phyloP scores from a whole-genome alignment of 805 yeast species.

The Maudiozyma pseudohumilis region DNA sequence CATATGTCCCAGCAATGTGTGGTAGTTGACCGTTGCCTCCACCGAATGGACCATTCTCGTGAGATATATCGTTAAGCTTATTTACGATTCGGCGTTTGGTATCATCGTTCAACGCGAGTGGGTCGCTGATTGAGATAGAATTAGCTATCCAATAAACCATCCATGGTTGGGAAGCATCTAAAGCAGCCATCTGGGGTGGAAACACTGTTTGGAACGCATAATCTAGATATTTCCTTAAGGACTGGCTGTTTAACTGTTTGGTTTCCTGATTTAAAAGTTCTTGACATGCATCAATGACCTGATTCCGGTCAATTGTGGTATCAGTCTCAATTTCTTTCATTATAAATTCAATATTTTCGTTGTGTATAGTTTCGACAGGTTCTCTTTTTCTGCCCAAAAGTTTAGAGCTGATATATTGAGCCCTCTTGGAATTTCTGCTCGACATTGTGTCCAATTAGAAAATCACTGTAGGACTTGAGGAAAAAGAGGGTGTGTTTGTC shows the following conservation, averaged over 20 bases:
- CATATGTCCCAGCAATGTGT: constrained; percentile 79
- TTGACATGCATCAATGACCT: constrained; percentile 16
- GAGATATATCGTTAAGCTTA: constrained; percentile 26
- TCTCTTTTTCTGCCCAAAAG: constrained; percentile 19
- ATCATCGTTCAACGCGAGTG: constrained; percentile 11
- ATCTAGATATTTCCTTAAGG: constrained; percentile 38
- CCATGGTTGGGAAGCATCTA: constrained; percentile 94
- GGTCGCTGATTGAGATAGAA: constrained; percentile 36
- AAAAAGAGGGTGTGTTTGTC: too few relatives aligned
- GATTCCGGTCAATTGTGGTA: constrained; percentile 21
- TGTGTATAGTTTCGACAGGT: constrained; percentile 8
- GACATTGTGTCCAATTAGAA: too few relatives aligned
- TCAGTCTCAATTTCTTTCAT: constrained; percentile 24
- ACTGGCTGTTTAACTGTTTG: constrained; percentile 15
- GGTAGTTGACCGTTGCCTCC: constrained; percentile 80
- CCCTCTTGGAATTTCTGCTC: constrained; percentile 1
- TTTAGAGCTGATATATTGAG: constrained; percentile 11
- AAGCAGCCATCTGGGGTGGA: constrained; percentile 40
- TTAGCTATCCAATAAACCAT: constrained; percentile 75
- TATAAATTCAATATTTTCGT: constrained; percentile 10
- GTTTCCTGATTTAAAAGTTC: constrained; percentile 6
- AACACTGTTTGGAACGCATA: constrained; percentile 35
- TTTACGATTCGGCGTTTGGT: constrained; percentile 24
- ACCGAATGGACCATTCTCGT: constrained; percentile 57
- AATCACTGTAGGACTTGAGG: too few relatives aligned